Evolutionary conservation across 306 rosid species (phyloP), one percentile per base, ranked within the genome.

Genomic region (Quercus ilex): DNA sequence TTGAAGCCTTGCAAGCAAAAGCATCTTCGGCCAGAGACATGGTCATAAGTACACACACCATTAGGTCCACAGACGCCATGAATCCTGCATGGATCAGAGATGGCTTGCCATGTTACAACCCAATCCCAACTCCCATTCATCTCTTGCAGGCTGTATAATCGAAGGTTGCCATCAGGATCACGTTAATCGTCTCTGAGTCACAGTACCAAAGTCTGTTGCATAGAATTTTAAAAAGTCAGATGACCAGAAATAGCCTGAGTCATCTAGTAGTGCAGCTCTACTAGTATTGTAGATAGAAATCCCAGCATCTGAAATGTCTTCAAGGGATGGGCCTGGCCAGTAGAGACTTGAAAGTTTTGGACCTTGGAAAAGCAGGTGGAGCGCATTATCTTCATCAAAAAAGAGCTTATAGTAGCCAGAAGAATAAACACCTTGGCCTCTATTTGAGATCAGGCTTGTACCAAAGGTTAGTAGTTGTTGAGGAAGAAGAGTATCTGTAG

Each of bases 401-500:
- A 80, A 86, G 5, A 86, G 60, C 12, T 75, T 86, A 15, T 86
- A 86, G 84, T 69, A 83, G 13, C 89, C 89, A 1, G 89, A 31
- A 52, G 87, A 86, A 8, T 25, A 62, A 35, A 83, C 81, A 0
- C 76, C 83, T 11, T 18, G 2, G 67, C 87, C 83, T 72, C 74
- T 78, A 0, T 81, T 78, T 17, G 89, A 86, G 38, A 83, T 4
- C 0, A 78, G 74, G 71, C 52, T 77, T 18, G 71, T 25, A 14
- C 31, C 20, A 49, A 79, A 77, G 1, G 88, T 86, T 3, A 89
- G 21, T 9, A 80, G 1, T 75, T 83, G 88, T 23, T 80, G 85
- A 0, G 87, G 78, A 7, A 89, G 87, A 79, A 86, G 83, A 6
- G 93, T 91, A 21, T 89, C 91, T 0, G 89, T 91, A 0, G 90